These are phyloP conservation scores for Vitis labrusca DNA, from an alignment of 164 flowering plant species.

Conservation along the genomic window DNA sequence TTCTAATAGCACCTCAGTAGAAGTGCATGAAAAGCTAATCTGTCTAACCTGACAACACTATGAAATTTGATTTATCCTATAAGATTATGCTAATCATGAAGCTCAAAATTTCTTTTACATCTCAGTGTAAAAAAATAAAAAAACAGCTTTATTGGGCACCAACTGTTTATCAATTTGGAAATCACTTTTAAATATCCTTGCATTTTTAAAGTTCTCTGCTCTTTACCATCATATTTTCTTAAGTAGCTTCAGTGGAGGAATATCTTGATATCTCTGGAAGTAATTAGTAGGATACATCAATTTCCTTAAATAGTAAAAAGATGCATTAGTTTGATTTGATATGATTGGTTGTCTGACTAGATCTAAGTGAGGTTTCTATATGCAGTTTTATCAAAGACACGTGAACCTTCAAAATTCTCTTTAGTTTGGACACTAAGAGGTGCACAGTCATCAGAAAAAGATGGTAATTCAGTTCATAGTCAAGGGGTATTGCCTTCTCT, in stretches of 20 bases:
- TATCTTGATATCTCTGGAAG: constrained; percentile 1
- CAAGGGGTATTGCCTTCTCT: constrained; percentile 44
- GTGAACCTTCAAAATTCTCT: constrained; percentile 45
- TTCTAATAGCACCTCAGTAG: background rate
- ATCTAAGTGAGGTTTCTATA: constrained; percentile 5
- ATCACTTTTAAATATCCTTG: background rate
- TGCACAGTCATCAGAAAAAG: constrained; percentile 30
- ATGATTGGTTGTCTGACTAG: background rate
- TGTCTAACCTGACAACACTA: background rate
- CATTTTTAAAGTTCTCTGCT: background rate
- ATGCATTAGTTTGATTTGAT: background rate
- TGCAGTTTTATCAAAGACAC: constrained; percentile 40
- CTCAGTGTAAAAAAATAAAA: too few relatives aligned
- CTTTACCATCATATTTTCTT: background rate
- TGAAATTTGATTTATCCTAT: background rate
- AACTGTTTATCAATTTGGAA: too few relatives aligned
- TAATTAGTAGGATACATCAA: background rate
- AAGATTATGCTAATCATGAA: background rate
- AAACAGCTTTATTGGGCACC: too few relatives aligned
- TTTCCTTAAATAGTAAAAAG: background rate
- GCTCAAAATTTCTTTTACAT: background rate
- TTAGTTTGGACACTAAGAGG: constrained; percentile 69
- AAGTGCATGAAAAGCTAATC: background rate
- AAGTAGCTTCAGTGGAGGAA: background rate
- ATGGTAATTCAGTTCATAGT: constrained; percentile 21